Evolutionary conservation across 2,329 filamentous ascomycete species (phyloP).

Genomic region (Xylaria sp.): DNA sequence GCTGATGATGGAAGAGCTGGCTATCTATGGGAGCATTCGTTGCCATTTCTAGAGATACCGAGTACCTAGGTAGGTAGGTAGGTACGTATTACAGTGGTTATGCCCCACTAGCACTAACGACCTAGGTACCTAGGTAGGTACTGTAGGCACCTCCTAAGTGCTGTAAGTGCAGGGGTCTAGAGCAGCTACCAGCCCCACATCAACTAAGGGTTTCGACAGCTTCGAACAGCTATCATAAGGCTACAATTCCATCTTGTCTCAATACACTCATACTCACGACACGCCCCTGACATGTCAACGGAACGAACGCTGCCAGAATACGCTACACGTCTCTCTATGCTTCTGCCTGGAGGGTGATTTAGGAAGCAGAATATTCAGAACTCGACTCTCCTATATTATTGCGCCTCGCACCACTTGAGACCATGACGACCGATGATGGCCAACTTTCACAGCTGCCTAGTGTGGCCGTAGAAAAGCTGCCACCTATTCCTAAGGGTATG

Average conservation of each 20-base stretch:
- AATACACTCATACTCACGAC: not conserved
- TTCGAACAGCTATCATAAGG: constrained; percentile 15
- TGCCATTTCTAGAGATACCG: too few relatives aligned
- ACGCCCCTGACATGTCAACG: constrained; percentile 20
- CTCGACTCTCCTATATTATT: not conserved
- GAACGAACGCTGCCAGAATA: not conserved
- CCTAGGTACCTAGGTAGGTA: not conserved
- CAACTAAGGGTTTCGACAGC: constrained; percentile 18
- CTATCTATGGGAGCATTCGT: too few relatives aligned
- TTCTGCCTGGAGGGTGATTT: constrained; percentile 30
- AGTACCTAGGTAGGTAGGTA: too few relatives aligned
- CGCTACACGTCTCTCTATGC: constrained; percentile 6
- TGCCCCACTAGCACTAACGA: not conserved
- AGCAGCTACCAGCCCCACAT: constrained; percentile 24
- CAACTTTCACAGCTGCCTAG: constrained; percentile 31
- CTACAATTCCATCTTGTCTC: constrained; percentile 4
- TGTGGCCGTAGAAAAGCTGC: constrained; percentile 33
- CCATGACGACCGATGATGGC: constrained; percentile 11
- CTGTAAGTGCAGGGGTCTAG: not conserved
- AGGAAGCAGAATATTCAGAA: not conserved
- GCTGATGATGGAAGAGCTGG: too few relatives aligned
- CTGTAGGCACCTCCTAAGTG: too few relatives aligned
- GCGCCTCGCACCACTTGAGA: not conserved
- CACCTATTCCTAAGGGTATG: constrained; percentile 41
- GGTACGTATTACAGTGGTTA: too few relatives aligned